phyloP scores from a whole-genome alignment of 2,329 filamentous ascomycete genomes.

The Akanthomyces uredinophilus region DNA sequence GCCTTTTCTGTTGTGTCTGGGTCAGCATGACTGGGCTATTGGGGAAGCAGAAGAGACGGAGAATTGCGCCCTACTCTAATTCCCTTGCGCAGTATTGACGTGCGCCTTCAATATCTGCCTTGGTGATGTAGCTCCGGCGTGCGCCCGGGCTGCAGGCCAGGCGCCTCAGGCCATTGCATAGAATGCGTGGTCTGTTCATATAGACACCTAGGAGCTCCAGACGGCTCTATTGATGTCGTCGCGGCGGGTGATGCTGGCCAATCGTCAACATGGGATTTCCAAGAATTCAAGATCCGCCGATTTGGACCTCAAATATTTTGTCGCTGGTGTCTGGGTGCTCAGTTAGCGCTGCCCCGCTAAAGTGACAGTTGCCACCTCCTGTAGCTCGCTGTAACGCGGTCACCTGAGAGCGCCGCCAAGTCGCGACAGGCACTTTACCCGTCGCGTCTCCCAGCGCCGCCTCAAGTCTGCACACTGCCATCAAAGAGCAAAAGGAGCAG shows the following conservation, averaged over 20 bases:
- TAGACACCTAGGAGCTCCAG: constrained; percentile 10
- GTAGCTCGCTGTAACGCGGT: constrained; percentile 24
- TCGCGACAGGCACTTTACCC: constrained; percentile 25
- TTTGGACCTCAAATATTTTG: constrained; percentile 6
- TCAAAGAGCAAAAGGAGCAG: constrained; percentile 9
- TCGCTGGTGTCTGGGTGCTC: background rate
- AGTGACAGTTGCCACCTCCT: background rate
- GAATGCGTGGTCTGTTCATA: constrained; percentile 36
- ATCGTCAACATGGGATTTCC: constrained; percentile 18
- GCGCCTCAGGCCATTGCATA: constrained; percentile 35
- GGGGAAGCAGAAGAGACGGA: background rate
- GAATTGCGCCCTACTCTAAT: constrained; percentile 37
- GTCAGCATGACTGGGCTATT: background rate
- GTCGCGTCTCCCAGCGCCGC: constrained; percentile 34
- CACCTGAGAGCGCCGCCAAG: constrained; percentile 38
- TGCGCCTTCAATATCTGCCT: constrained; percentile 48
- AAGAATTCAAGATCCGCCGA: constrained; percentile 17
- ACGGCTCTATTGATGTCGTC: background rate
- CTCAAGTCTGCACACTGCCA: background rate
- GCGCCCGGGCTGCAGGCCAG: constrained; percentile 24
- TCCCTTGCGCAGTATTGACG: constrained; percentile 50
- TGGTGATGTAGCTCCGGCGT: constrained; percentile 42
- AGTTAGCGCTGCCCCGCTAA: constrained; percentile 7
- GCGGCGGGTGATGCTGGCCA: constrained; percentile 13
- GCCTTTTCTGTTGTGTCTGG: constrained; percentile 56